Evolutionary conservation across 768 basidiomycete genomes (phyloP).

Genomic region (Cystofilobasidium ferigula): DNA sequence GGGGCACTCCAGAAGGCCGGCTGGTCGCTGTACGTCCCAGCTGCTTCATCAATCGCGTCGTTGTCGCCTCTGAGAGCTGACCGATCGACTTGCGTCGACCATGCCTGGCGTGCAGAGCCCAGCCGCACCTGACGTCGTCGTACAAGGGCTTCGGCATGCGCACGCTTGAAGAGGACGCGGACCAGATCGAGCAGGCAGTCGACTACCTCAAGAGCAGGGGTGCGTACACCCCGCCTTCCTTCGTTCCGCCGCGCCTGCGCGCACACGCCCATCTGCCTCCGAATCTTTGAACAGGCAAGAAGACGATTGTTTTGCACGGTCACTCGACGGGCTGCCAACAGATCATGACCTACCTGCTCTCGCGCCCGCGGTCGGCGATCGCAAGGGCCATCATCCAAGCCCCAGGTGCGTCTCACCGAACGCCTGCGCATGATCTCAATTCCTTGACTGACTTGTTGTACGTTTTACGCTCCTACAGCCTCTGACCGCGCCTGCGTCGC

Average conservation of each 20-base stretch:
- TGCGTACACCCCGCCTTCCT: neutral
- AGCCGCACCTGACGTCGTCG: conserved; percentile 13
- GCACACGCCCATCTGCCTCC: too few relatives aligned
- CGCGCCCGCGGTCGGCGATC: neutral
- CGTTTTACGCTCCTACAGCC: neutral
- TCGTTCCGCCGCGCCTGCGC: neutral
- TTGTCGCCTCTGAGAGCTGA: neutral
- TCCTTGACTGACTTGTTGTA: neutral
- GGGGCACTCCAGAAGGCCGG: neutral
- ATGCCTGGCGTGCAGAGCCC: conserved; percentile 11
- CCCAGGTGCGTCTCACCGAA: conserved; percentile 4
- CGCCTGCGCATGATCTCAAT: neutral
- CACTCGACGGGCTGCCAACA: conserved; percentile 26
- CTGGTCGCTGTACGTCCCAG: conserved; percentile 15
- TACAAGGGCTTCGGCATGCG: conserved; percentile 18
- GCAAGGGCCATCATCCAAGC: conserved; percentile 18
- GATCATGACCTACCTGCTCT: conserved; percentile 20
- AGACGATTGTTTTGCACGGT: conserved; percentile 3
- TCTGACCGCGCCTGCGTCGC: neutral
- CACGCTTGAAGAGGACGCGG: conserved; percentile 6
- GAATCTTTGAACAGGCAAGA: neutral
- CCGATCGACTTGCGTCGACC: neutral
- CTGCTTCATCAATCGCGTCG: neutral
- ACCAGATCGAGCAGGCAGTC: conserved; percentile 10
- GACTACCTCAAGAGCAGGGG: conserved; percentile 5